Evolutionary conservation across 164 flowering plant genomes (phyloP), one percentile per base, ranked within the genome.

Genomic region (Nymphaea colorata): DNA sequence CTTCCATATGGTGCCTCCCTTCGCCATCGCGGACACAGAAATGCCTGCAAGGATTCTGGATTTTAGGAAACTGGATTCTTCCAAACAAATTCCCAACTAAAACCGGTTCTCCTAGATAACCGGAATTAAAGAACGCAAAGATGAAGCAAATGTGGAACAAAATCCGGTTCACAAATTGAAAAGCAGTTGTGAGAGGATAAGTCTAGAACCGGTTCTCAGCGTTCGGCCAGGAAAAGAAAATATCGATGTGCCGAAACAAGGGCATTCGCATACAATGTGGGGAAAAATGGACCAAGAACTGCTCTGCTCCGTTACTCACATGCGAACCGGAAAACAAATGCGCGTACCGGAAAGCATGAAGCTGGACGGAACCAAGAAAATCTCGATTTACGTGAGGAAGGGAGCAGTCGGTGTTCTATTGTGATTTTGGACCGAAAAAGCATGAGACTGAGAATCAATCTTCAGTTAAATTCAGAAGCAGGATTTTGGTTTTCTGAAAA

Each of bases 1-100:
- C 76, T 79, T 81, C 42, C 76, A 71, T n/a, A 83, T 67, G 67
- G 75, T 79, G 4, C 76, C 72, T 6, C 73, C 74, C 67, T 75
- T 81, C 15, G 79, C 76, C 83, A 79, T 80, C 55, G 7, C 12
- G 55, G 55, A 6, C 3, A 47, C 11, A 47, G 55, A 12, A 12
- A 12, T 47, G 55, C 55, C 55, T 47, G 55, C 55, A 47, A 47
- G 55, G 12, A 47, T 47, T 47, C 55, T 47, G 12, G 55, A 12
- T 47, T 4, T 42, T 10, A 17, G 59, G 17, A 6, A 25, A 5
- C 16, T 45, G 41, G 7, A 41, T 3, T 59, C 41, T 8, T 43
- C 59, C 42, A 55, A 64, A 59, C 25, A 69, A 62, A 11, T 4
- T 6, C 4, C 55, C 14, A n/a, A 18, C 6, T 3, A 5, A 3